phyloP scores from a whole-genome alignment of 192 early-diverging fungal species.

The Oehlia diaphana region DNA sequence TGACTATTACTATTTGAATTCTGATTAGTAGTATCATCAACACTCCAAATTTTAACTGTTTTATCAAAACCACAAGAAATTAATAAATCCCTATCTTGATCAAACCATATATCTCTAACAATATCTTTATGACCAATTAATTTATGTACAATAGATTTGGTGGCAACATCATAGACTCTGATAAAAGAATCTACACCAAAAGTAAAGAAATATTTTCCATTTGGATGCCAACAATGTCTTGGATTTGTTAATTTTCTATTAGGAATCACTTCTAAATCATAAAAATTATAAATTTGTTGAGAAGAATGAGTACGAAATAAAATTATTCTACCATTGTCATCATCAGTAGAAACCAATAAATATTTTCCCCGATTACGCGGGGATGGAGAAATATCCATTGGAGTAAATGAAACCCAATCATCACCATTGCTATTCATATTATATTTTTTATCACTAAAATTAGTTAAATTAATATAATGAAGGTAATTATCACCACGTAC shows the following conservation, averaged over 20 bases:
- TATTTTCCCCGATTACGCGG: slow-evolving; percentile 56
- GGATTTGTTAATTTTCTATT: slow-evolving; percentile 66
- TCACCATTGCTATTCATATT: slow-evolving; percentile 83
- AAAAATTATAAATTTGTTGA: slow-evolving; percentile 61
- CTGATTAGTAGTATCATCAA: neutral
- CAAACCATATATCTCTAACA: slow-evolving; percentile 54
- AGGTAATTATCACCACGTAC: slow-evolving; percentile 73
- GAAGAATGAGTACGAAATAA: slow-evolving; percentile 51
- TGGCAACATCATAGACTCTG: slow-evolving; percentile 50
- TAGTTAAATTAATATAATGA: slow-evolving; percentile 55
- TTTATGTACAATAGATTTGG: slow-evolving; percentile 46
- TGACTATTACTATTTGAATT: too few species aligned
- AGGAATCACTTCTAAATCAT: slow-evolving; percentile 37
- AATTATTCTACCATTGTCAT: slow-evolving; percentile 64
- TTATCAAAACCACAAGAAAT: slow-evolving; percentile 65
- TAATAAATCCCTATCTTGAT: slow-evolving; percentile 45
- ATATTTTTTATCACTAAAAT: slow-evolving; percentile 31
- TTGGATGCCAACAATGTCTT: slow-evolving; percentile 59
- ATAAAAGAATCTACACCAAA: slow-evolving; percentile 63
- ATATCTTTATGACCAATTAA: slow-evolving; percentile 58
- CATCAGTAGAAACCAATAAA: slow-evolving; percentile 68
- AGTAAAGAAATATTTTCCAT: slow-evolving; percentile 63
- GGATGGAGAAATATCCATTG: slow-evolving; percentile 62
- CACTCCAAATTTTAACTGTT: slow-evolving; percentile 52
- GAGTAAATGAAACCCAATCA: slow-evolving; percentile 81